Conservation (phyloP, 116 monocot species). For the Iris pallida region DNA sequence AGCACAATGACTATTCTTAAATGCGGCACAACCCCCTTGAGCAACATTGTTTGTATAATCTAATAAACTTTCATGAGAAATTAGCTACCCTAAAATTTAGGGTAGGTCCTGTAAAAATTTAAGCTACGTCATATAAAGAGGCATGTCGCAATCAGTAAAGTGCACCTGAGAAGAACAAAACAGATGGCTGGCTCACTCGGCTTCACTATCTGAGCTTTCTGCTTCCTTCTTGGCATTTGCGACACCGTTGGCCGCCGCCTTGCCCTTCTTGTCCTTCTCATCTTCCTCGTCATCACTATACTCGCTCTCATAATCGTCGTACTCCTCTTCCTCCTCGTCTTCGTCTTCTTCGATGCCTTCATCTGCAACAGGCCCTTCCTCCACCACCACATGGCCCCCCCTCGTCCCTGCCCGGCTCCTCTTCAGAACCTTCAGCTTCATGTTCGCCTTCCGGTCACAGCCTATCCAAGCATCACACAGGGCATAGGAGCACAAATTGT, state of each 20-base stretch:
- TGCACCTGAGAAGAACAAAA: too few species aligned
- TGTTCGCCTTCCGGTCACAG: constrained; percentile 27
- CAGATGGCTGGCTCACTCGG: not conserved
- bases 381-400: constrained; percentile 28
- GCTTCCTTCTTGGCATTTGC: not conserved
- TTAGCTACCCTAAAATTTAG: too few species aligned
- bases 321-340: constrained; percentile 61
- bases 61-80: too few species aligned
- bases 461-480: constrained; percentile 52
- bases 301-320: constrained; percentile 78
- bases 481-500: constrained; percentile 32
- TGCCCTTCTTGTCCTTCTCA: constrained; percentile 22
- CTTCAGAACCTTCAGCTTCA: constrained; percentile 39
- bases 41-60: too few species aligned
- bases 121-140: too few species aligned
- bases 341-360: constrained; percentile 59
- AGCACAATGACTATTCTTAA: too few species aligned
- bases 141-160: too few species aligned
- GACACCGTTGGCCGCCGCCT: constrained; percentile 1
- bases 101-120: too few species aligned
- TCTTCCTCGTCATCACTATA: constrained; percentile 76
- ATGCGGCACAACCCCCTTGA: too few species aligned
- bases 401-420: constrained; percentile 62
- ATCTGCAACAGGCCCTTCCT: constrained; percentile 36
- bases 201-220: not conserved